Evolutionary conservation across 202 grass and related monocot species (phyloP).

Genomic region (Bolboschoenoplectus hybrid): DNA sequence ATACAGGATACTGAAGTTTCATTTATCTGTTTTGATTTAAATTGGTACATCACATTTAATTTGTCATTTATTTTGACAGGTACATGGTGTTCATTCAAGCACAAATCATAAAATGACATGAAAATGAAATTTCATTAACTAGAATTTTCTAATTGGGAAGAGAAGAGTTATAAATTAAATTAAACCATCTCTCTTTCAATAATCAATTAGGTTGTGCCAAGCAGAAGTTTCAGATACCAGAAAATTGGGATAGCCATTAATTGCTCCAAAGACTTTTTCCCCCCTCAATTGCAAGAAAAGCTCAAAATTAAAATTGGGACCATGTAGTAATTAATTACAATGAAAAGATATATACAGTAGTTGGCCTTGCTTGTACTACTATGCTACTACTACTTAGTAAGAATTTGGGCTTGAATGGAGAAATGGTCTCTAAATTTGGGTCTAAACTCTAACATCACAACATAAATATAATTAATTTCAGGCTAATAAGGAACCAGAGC

Average conservation of each 20-base stretch:
- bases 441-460: too few species aligned
- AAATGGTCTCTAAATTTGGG: too few species aligned
- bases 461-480: too few species aligned
- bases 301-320: not conserved
- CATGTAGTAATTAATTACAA: conserved; percentile 3
- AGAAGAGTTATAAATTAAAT: not conserved
- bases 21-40: not conserved
- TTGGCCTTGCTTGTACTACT: not conserved
- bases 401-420: too few species aligned
- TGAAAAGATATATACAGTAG: not conserved
- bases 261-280: not conserved
- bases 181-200: not conserved
- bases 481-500: too few species aligned
- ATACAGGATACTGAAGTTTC: not conserved
- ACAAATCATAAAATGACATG: not conserved
- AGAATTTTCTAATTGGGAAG: not conserved
- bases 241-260: conserved; percentile 8
- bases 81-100: not conserved
- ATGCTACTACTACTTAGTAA: not conserved
- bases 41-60: conserved; percentile 7
- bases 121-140: not conserved
- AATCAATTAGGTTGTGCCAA: not conserved
- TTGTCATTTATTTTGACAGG: conserved; percentile 26
- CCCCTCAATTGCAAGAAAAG: not conserved
- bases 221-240: not conserved